These are phyloP conservation scores for Wickerhamomyces bovis DNA, from an alignment of 805 yeast species.

Conservation along the genomic window DNA sequence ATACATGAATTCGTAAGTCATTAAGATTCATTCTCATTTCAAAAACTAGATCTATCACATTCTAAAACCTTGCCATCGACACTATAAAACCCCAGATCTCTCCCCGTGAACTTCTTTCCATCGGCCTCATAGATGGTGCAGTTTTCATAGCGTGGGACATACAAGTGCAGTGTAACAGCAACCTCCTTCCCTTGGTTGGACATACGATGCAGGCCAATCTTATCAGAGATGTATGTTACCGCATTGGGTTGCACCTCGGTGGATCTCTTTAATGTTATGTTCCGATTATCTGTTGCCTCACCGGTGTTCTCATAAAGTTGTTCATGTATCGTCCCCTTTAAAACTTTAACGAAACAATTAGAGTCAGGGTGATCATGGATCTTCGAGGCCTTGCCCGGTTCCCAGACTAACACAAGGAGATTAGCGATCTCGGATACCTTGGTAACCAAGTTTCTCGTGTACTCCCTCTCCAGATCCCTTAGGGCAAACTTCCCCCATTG, in stretches of 20 bases:
- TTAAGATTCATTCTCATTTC: neutral
- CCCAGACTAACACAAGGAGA: constrained; percentile 39
- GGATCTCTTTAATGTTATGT: constrained; percentile 2
- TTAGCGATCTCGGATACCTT: constrained; percentile 38
- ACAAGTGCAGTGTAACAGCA: constrained; percentile 40
- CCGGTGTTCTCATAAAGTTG: constrained; percentile 6
- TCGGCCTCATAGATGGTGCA: constrained; percentile 2
- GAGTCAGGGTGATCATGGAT: constrained; percentile 46
- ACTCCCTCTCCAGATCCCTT: constrained; percentile 30
- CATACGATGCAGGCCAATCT: constrained; percentile 40
- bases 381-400: constrained; percentile 37
- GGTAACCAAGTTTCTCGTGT: constrained; percentile 33
- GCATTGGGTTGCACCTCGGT: constrained; percentile 22
- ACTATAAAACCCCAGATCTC: neutral
- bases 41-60: neutral
- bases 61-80: neutral
- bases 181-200: constrained; percentile 13
- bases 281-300: neutral
- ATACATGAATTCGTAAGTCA: too few species aligned
- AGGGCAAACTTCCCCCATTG: constrained; percentile 40
- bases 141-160: constrained; percentile 29
- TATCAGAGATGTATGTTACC: constrained; percentile 41
- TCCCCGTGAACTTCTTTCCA: neutral
- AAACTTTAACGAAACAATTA: constrained; percentile 42
- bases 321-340: constrained; percentile 26